A percentile compares a stretch with the other conserved stretches of the same genome.
Evolutionary conservation across 345 rosid species (phyloP).

Genomic region (Schrenkiella parvula): DNA sequence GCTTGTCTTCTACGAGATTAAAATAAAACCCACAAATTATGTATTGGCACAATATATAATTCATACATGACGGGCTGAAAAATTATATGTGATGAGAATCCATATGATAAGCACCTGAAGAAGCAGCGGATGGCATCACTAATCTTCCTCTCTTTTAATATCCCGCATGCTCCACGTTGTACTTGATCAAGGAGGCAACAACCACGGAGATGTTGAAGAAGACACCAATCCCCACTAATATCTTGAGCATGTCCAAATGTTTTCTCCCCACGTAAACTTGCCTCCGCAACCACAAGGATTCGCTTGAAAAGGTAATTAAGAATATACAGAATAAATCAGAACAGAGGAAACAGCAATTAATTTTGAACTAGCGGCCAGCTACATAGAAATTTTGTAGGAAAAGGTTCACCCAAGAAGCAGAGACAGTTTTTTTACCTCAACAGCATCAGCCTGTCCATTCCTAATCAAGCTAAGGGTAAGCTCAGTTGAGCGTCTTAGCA

Average conservation of each 20-base stretch:
- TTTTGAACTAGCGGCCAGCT: slow-evolving; percentile 17
- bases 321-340: background rate
- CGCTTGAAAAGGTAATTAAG: slow-evolving; percentile 36
- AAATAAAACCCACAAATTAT: background rate
- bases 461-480: slow-evolving; percentile 67
- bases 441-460: slow-evolving; percentile 83
- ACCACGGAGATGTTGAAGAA: slow-evolving; percentile 89
- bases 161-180: slow-evolving; percentile 51
- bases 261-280: slow-evolving; percentile 62
- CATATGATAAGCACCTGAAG: slow-evolving; percentile 57
- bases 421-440: slow-evolving; percentile 50
- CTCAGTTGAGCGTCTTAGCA: slow-evolving; percentile 65
- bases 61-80: background rate
- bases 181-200: slow-evolving; percentile 88
- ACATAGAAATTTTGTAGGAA: background rate
- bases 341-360: slow-evolving; percentile 19
- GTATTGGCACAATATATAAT: background rate
- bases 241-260: slow-evolving; percentile 68
- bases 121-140: slow-evolving; percentile 80
- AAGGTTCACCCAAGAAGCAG: background rate
- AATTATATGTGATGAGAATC: background rate
- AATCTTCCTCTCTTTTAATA: slow-evolving; percentile 63
- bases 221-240: slow-evolving; percentile 68
- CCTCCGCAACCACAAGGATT: slow-evolving; percentile 64
- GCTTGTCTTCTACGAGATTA: background rate